Base-by-base conservation (phyloP, 2,329 filamentous ascomycete genomes). In the Fusarium solani-melongenae region DNA sequence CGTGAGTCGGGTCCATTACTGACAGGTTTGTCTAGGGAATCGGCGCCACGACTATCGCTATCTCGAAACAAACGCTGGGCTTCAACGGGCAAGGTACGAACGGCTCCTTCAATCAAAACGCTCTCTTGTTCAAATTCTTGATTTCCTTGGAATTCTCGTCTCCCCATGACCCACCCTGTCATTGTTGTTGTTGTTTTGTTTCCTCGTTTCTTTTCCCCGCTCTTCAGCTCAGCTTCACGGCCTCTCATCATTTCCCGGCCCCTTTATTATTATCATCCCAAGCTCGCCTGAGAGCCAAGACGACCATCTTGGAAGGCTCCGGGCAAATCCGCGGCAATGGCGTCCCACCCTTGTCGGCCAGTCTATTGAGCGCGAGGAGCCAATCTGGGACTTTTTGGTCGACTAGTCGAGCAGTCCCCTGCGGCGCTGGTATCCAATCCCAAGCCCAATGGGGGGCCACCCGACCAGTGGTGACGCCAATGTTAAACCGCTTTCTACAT, bases 241-340 rank as follows among this genome's bases (percentile, higher is more conserved):
- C 33, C 63, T 64, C 58, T 73, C 62, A 39, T 72, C 39, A 51
- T 68, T 64, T 46, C 41, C 60, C 55, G 39, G 24, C 56, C 53
- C 46, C 46, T 67, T 49, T 64, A 39, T 53, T 53, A 53, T 33
- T 46, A 46, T 27, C 41, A 46, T 51, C 39, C 65, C 38, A 53
- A 56, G 34, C 41, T 60, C 27, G 38, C 38, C 51, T 22, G 34
- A 62, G 64, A 63, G 59, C 71, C 44, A 61, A 70, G 46, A 36
- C 24, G 38, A 66, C 36, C 27, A 38, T 60, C 27, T 56, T 41
- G 61, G 61, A 46, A 58, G 38, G 17, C 61, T 27, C 57, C 61
- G 70, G 67, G 36, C 56, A 70, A 66, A 67, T 70, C 62, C 60
- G 63, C 61, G 65, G 61, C 27, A 72, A 69, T 76, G 75, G 75